Base-by-base conservation (phyloP, 192 early-diverging fungal species). In the Entomortierella chlamydospora region DNA sequence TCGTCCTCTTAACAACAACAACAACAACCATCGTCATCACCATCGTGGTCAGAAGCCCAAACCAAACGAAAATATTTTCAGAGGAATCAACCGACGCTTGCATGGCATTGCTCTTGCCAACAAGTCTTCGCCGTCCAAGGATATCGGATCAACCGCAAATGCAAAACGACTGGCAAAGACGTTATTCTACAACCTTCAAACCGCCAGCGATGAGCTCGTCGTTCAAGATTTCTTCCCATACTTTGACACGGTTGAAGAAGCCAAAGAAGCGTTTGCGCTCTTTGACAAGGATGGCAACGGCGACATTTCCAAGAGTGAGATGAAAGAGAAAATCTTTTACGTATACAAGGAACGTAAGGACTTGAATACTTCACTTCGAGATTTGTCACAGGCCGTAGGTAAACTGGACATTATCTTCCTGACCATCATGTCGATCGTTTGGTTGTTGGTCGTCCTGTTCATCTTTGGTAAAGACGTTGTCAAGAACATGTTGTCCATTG, bases 281-380 rank as follows among this genome's bases (percentile, higher is more conserved):
- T 95, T 97, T 76, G 96, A 97, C 83, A 90, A 89, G 78, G 95
- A 97, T 80, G 87, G 87, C 23, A 95, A 95, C 77, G 95, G 95
- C 31, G 94, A 95, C 57, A 89, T 97, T 42, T 93, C 90, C 69
- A 89, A 90, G 62, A 83, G 83, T 31, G 96, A 97, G 80, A 87
- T 97, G 74, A 93, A 92, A 43, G 89, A 92, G 59, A 85, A 86
- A 53, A 90, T 95, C 45, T 80, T 96, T 42, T 83, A 85, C 20
- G 91, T 94, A 18, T 97, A 95, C 83, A 88, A 89, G 71, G 95
- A 97, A 60, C 89, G 93, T n/a, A 88, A 92, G 34, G 81, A 86
- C 29, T 74, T 97, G 34, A 78, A 89, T 43, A 83, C 82, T 17
- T 92, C 94, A 1, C 81, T 97, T 50, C 82, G 74, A 34, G 94